A percentile compares a stretch with the other conserved stretches of the same genome.
phyloP scores from a whole-genome alignment of 139 green algal genomes.

The Chlamydomonas schloesseri region DNA sequence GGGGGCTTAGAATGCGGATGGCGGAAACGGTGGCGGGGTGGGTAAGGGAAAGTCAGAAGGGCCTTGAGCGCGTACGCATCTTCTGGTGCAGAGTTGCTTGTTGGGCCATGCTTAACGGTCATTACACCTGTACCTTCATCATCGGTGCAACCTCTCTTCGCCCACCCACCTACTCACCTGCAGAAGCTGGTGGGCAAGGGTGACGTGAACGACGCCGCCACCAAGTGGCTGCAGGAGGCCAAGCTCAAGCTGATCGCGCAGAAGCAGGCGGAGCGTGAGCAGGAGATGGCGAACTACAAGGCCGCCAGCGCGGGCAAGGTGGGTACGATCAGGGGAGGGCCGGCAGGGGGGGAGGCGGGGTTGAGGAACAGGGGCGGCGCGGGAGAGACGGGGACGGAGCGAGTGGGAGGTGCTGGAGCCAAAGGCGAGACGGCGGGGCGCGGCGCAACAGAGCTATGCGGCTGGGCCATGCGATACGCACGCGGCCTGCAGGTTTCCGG shows the following conservation, averaged over 20 bases:
- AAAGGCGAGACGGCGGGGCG: too few relatives aligned
- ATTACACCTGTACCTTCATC: too few relatives aligned
- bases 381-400: neutral
- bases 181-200: conserved; percentile 41
- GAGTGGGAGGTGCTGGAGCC: too few relatives aligned
- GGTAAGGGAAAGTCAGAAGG: neutral
- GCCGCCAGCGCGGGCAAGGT: conserved; percentile 40
- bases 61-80: neutral
- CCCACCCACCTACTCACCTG: neutral
- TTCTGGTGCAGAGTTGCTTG: neutral
- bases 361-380: neutral
- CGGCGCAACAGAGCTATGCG: too few relatives aligned
- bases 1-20: neutral
- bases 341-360: neutral
- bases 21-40: too few relatives aligned
- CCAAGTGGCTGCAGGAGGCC: conserved; percentile 47
- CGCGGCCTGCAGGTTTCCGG: too few relatives aligned
- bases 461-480: too few relatives aligned
- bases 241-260: conserved; percentile 57
- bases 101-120: too few relatives aligned
- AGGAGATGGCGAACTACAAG: conserved; percentile 51
- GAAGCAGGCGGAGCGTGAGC: conserved; percentile 56
- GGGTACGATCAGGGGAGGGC: neutral
- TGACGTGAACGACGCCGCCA: conserved; percentile 26
- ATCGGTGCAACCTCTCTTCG: too few relatives aligned